Percentiles rank a stretch among this genome's conserved stretches.
These are phyloP conservation scores for Penicillium sp. DNA, from an alignment of 2,329 filamentous ascomycete genomes.

Conservation along the genomic window DNA sequence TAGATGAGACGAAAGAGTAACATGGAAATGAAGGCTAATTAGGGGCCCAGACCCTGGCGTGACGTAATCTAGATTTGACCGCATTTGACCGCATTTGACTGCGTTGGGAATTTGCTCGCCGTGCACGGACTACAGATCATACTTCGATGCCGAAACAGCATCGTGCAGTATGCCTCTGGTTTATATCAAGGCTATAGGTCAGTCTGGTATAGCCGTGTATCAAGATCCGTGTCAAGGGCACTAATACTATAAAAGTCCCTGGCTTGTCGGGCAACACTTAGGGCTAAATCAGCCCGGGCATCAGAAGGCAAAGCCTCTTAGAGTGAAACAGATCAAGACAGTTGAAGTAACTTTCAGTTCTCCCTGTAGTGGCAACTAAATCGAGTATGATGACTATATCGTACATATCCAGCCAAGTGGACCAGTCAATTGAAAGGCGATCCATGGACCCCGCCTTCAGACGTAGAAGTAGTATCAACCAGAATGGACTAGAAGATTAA, in stretches of 20 bases:
- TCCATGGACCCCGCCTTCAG: not conserved
- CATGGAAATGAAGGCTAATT: slow-evolving; percentile 10
- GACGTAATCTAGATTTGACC: slow-evolving; percentile 12
- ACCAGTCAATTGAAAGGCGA: not conserved
- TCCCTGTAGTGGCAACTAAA: slow-evolving; percentile 4
- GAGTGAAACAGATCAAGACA: no score
- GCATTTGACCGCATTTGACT: no score
- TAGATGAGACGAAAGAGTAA: not conserved
- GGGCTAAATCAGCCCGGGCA: slow-evolving; percentile 6
- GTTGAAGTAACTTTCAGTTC: no score
- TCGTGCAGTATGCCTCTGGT: slow-evolving; percentile 12
- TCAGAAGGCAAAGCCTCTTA: slow-evolving; percentile 6
- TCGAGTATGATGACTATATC: not conserved
- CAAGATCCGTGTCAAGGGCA: not conserved
- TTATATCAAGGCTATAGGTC: not conserved
- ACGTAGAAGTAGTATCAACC: not conserved
- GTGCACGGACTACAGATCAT: slow-evolving; percentile 11
- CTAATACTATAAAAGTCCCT: not conserved
- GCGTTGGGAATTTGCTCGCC: slow-evolving; percentile 1
- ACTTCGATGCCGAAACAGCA: slow-evolving; percentile 6
- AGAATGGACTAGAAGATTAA: no score
- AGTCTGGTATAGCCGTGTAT: not conserved
- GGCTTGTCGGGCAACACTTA: slow-evolving; percentile 5
- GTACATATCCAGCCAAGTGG: not conserved
- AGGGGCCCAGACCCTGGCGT: slow-evolving; percentile 12